These are phyloP conservation scores for Seminavis robusta DNA, from an alignment of 108 stramenopile species.

Conservation along the genomic window DNA sequence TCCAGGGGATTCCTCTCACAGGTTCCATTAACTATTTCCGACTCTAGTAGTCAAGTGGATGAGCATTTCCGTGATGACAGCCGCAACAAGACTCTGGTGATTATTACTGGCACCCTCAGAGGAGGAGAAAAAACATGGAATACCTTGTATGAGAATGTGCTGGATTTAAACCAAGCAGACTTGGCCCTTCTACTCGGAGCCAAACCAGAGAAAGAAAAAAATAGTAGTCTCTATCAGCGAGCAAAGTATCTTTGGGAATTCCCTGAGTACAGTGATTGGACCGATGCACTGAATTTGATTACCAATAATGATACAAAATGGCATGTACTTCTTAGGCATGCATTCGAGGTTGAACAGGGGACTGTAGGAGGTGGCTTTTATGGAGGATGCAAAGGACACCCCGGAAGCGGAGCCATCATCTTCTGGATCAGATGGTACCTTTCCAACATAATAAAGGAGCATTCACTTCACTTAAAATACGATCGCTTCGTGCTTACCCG, in stretches of 20 bases:
- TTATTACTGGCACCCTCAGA: conserved; percentile 39
- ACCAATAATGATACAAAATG: conserved; percentile 27
- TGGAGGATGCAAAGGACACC: too few species aligned
- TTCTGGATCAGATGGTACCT: conserved; percentile 42
- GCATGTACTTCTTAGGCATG: conserved; percentile 1
- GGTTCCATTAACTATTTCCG: too few species aligned
- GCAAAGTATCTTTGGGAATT: conserved; percentile 37
- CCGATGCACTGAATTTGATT: conserved; percentile 42
- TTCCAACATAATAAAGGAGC: conserved; percentile 1
- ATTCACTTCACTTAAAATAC: conserved; percentile 8
- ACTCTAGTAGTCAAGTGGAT: too few species aligned
- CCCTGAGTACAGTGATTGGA: conserved; percentile 34
- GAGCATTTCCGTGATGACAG: too few species aligned
- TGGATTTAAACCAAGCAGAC: conserved; percentile 42
- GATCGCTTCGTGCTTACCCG: conserved; percentile 40
- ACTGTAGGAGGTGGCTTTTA: conserved; percentile 16
- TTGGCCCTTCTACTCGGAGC: too few species aligned
- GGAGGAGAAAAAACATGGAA: conserved; percentile 43
- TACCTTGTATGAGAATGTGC: conserved; percentile 34
- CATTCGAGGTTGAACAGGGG: not conserved
- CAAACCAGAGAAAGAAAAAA: too few species aligned
- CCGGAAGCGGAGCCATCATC: conserved; percentile 22
- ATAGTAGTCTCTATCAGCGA: conserved; percentile 9
- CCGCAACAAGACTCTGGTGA: conserved; percentile 26
- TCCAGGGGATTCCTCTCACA: too few species aligned